These are phyloP conservation scores for Hawksworthiomyces lignivorus DNA, from an alignment of 2,329 filamentous ascomycete genomes.

Conservation along the genomic window DNA sequence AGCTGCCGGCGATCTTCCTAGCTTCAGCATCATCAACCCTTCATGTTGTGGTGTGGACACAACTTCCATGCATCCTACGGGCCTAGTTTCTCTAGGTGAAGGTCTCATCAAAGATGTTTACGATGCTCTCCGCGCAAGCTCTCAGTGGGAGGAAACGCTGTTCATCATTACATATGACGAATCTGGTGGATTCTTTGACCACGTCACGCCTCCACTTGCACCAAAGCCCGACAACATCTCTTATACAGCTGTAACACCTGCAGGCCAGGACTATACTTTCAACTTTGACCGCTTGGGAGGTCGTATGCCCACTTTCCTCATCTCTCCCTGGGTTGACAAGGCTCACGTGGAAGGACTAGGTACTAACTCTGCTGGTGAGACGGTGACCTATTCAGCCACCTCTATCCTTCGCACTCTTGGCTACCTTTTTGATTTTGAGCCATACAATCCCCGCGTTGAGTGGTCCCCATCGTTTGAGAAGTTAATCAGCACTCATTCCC, in stretches of 20 bases:
- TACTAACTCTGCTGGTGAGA: constrained; percentile 26
- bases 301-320: constrained; percentile 34
- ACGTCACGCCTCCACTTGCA: constrained; percentile 33
- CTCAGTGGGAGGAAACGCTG: constrained; percentile 39
- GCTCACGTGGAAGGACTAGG: constrained; percentile 31
- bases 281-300: constrained; percentile 33
- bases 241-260: constrained; percentile 27
- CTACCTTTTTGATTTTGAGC: constrained; percentile 33
- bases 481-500: constrained; percentile 13
- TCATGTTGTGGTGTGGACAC: constrained; percentile 37
- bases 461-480: constrained; percentile 29
- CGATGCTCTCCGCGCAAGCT: constrained; percentile 32
- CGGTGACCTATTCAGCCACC: constrained; percentile 32
- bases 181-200: constrained; percentile 39
- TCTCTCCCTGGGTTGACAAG: constrained; percentile 35
- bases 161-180: constrained; percentile 41
- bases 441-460: constrained; percentile 29
- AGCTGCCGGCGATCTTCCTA: constrained; percentile 31
- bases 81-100: constrained; percentile 35
- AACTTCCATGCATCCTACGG: constrained; percentile 38
- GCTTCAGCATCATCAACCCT: constrained; percentile 41
- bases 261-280: constrained; percentile 29
- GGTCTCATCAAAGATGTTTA: constrained; percentile 38
- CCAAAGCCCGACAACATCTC: constrained; percentile 30
- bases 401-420: constrained; percentile 34